Evolutionary conservation across 805 yeast genomes (phyloP).

Genomic region (Ogataea minuta): DNA sequence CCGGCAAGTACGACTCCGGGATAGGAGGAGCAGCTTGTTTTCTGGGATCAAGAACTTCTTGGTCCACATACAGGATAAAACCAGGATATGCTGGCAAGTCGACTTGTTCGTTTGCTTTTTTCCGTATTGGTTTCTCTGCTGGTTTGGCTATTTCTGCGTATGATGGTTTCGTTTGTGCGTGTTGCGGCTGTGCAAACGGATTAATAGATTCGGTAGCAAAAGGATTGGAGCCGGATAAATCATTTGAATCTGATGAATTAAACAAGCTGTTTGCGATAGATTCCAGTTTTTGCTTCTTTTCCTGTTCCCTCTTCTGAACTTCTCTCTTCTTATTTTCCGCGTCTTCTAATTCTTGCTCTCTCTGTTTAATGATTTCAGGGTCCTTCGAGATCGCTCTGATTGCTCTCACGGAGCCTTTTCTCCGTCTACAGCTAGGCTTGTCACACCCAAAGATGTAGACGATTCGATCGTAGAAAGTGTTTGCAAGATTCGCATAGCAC

Average conservation of each 20-base stretch:
- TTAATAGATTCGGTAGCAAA: constrained; percentile 17
- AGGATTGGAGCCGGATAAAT: constrained; percentile 22
- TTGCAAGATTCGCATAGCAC: constrained; percentile 75
- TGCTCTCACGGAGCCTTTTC: constrained; percentile 69
- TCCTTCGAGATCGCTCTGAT: constrained; percentile 74
- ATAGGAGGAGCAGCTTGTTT: constrained; percentile 40
- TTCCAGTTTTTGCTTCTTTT: constrained; percentile 40
- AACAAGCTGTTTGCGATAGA: constrained; percentile 45
- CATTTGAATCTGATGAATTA: constrained; percentile 17
- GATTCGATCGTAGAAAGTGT: constrained; percentile 71
- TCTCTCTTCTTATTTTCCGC: constrained; percentile 43
- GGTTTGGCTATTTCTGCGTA: constrained; percentile 22
- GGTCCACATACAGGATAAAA: constrained; percentile 66
- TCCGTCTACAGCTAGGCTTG: constrained; percentile 60
- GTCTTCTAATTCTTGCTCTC: constrained; percentile 39
- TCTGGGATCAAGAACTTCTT: constrained; percentile 57
- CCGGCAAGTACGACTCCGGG: constrained; percentile 36
- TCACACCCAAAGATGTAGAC: constrained; percentile 78
- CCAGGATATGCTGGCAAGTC: constrained; percentile 59
- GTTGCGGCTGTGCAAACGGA: constrained; percentile 11
- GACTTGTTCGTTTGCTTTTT: constrained; percentile 7
- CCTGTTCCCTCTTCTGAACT: constrained; percentile 41
- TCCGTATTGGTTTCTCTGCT: constrained; percentile 3
- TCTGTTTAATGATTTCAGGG: constrained; percentile 42
- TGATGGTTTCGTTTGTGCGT: constrained; percentile 13